Conservation (phyloP, 164 flowering plant genomes). For the Nymphaea colorata region DNA sequence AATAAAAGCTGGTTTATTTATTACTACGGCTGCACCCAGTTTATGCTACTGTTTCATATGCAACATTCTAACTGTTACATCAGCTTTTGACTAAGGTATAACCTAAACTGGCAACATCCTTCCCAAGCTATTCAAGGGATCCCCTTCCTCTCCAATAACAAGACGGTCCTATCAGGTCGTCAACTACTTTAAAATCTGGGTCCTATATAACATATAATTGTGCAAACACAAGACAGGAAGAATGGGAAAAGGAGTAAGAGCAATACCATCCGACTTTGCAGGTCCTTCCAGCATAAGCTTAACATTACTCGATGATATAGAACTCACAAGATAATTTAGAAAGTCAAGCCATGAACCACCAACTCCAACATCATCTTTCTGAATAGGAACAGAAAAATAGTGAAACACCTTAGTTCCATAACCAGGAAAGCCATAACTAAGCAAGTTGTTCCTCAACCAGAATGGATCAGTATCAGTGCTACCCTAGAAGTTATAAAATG, state of each 20-base stretch:
- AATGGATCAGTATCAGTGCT: not conserved
- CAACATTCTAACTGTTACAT: no score
- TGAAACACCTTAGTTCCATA: no score
- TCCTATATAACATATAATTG: not conserved
- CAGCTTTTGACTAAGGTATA: no score
- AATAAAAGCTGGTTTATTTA: no score
- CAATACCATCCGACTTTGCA: constrained; percentile 20
- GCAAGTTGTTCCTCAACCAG: not conserved
- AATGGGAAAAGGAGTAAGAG: constrained; percentile 3
- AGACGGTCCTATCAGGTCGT: not conserved
- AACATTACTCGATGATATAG: constrained; percentile 51
- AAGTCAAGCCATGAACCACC: constrained; percentile 83
- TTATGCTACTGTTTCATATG: no score
- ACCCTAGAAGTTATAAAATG: not conserved
- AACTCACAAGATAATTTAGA: constrained; percentile 49
- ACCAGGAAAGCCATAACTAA: no score
- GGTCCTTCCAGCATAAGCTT: constrained; percentile 51
- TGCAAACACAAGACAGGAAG: constrained; percentile 1
- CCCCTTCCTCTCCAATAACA: no score
- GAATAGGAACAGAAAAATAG: constrained; percentile 6
- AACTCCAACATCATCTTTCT: constrained; percentile 66
- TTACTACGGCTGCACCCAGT: no score
- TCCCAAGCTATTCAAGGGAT: no score
- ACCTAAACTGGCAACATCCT: no score
- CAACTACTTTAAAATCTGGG: not conserved